These are phyloP conservation scores for Saturnispora diversa DNA, from an alignment of 805 yeast genomes.

Conservation along the genomic window DNA sequence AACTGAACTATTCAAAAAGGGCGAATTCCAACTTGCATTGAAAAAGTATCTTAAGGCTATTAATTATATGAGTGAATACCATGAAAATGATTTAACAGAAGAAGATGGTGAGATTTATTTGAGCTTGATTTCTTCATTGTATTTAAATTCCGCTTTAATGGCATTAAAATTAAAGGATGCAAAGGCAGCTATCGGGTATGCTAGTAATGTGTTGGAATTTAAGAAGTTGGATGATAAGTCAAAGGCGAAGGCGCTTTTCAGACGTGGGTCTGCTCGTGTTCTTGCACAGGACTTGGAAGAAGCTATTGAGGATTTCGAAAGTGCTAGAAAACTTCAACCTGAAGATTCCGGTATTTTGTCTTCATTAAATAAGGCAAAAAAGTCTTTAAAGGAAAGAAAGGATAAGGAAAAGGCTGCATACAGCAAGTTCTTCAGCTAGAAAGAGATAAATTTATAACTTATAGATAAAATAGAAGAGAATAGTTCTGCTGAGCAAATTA, in stretches of 20 bases:
- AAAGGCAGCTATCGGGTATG: constrained; percentile 46
- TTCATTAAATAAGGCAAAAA: constrained; percentile 55
- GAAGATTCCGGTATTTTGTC: constrained; percentile 62
- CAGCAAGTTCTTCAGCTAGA: constrained; percentile 50
- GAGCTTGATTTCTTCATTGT: constrained; percentile 52
- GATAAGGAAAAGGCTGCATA: constrained; percentile 69
- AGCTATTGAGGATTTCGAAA: constrained; percentile 57
- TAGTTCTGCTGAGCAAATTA: constrained; percentile 4
- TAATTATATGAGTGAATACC: constrained; percentile 59
- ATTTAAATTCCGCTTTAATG: constrained; percentile 67
- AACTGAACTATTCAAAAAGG: constrained; percentile 62
- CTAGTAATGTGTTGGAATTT: constrained; percentile 59
- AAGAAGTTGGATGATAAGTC: constrained; percentile 55
- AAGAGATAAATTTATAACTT: not conserved
- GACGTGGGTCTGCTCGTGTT: constrained; percentile 73
- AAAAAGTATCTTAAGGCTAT: constrained; percentile 69
- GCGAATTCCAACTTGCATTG: constrained; percentile 48
- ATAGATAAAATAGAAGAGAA: not conserved
- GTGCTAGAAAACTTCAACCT: constrained; percentile 59
- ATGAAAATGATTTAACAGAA: constrained; percentile 58
- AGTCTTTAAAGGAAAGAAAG: constrained; percentile 41
- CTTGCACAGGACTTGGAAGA: constrained; percentile 58
- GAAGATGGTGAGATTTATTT: constrained; percentile 44
- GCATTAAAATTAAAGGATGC: constrained; percentile 56
- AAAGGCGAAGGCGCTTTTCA: constrained; percentile 76